Base-by-base conservation (phyloP, 768 basidiomycete genomes). In the Podaxis sp. region DNA sequence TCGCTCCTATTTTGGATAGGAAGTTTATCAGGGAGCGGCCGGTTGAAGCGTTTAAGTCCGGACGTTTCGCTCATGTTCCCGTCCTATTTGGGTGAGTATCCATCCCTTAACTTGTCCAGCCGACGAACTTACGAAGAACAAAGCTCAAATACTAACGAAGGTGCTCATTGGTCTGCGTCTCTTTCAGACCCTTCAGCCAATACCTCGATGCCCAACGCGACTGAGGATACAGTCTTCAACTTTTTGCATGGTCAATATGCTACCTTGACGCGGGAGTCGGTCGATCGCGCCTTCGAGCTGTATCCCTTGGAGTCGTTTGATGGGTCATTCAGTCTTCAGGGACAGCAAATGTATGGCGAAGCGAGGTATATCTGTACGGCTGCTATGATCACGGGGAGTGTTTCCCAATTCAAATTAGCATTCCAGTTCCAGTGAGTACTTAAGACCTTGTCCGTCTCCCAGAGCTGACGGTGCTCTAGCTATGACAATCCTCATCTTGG, bases 281-380 rank as follows among this genome's bases (percentile, higher is more conserved):
- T 79, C 54, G 59, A 72, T 26, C 56, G 64, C 7, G 76, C 74
- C n/a, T 46, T 79, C 8, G 61, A 66, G 4, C 66, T 73, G 7
- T 81, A 81, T 60, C 77, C 80, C 0, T 63, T 79, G 22, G 58
- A 64, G 4, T 70, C 72, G 46, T 81, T 71, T 66, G 64, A 69
- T 38, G 68, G 64, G 11, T 77, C 75, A 6, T 72, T 78, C 38
- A 76, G 76, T 58, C 69, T 77, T 8, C 78, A 79, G 63, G 78
- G 74, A 8, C 77, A 79, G 54, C 77, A 79, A 64, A 80, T 81
- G 77, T 81, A 80, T 63, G 80, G 80, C 30, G 80, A 81, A 60
- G 72, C 72, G 57, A 66, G 80, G 54, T 80, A 78, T 55, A 79
- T 81, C n/a, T 81, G 80, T 63, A 75, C 75, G 7, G 77, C 79